Evolutionary conservation across 2,329 filamentous ascomycete species (phyloP).

Genomic region (Exophiala spinifera): DNA sequence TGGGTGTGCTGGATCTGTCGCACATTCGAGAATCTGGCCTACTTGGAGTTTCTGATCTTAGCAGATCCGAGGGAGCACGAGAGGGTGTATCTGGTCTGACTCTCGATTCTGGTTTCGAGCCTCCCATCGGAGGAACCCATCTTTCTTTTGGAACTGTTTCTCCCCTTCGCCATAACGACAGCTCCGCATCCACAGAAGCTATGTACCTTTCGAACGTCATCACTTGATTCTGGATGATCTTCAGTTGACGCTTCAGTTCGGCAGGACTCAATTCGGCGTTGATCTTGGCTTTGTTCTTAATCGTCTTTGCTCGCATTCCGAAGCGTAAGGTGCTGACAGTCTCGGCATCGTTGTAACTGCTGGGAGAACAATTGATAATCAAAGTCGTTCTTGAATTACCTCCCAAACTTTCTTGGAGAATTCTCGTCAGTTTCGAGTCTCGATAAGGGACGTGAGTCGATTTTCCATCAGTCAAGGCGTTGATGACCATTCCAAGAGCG

Average conservation of each 20-base stretch:
- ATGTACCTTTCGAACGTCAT: constrained; percentile 88
- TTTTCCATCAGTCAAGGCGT: constrained; percentile 93
- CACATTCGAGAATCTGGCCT: constrained; percentile 65
- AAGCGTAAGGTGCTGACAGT: constrained; percentile 89
- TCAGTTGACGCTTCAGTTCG: constrained; percentile 88
- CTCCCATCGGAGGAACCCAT: constrained; percentile 68
- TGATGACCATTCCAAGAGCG: constrained; percentile 98
- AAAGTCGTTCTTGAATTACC: constrained; percentile 98
- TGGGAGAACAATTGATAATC: constrained; percentile 98
- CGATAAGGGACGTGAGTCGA: constrained; percentile 93
- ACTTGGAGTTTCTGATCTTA: constrained; percentile 48
- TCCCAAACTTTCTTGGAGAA: constrained; percentile 93
- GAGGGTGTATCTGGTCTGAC: constrained; percentile 58
- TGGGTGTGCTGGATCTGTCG: constrained; percentile 83
- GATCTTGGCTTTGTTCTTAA: constrained; percentile 99
- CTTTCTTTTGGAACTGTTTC: constrained; percentile 83
- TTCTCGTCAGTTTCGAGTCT: constrained; percentile 96
- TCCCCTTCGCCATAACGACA: constrained; percentile 81
- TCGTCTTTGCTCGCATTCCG: constrained; percentile 93
- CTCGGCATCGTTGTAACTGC: constrained; percentile 95
- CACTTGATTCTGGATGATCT: constrained; percentile 86
- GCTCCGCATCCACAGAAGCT: constrained; percentile 74
- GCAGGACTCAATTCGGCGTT: constrained; percentile 95
- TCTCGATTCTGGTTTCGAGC: constrained; percentile 36
- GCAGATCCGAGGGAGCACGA: constrained; percentile 51